phyloP scores from a whole-genome alignment of 257 asterid species.

The Cinchona pubescens region DNA sequence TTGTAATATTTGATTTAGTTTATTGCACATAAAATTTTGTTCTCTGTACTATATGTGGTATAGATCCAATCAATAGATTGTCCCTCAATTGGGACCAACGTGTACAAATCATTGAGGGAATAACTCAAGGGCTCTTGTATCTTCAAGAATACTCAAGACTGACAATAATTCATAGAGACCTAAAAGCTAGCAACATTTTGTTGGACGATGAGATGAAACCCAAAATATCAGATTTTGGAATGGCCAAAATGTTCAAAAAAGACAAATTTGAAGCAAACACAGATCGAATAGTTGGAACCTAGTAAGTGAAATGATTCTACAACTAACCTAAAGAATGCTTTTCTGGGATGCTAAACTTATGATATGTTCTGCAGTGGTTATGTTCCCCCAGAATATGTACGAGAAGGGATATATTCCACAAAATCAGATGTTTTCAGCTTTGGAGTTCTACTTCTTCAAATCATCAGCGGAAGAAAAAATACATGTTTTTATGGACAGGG shows the following conservation, averaged over 20 bases:
- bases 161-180: conserved; percentile 48
- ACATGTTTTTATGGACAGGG: neutral
- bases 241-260: conserved; percentile 39
- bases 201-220: conserved; percentile 43
- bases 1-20: neutral
- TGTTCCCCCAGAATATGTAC: conserved; percentile 32
- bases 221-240: conserved; percentile 49
- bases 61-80: conserved; percentile 26
- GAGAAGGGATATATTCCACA: conserved; percentile 25
- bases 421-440: conserved; percentile 35
- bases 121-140: conserved; percentile 49
- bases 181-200: conserved; percentile 43
- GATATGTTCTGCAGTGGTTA: conserved; percentile 16
- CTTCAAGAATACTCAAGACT: conserved; percentile 49
- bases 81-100: conserved; percentile 33
- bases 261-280: conserved; percentile 26
- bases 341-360: neutral
- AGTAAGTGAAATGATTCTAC: no score
- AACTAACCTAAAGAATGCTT: conserved; percentile 1
- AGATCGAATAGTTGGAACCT: conserved; percentile 33
- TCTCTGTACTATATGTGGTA: neutral
- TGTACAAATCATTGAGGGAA: conserved; percentile 33
- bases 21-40: neutral
- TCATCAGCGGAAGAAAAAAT: neutral
- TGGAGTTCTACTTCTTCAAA: conserved; percentile 19